Conservation (phyloP, 208 protist genomes). For the Angomonas desouzai region DNA sequence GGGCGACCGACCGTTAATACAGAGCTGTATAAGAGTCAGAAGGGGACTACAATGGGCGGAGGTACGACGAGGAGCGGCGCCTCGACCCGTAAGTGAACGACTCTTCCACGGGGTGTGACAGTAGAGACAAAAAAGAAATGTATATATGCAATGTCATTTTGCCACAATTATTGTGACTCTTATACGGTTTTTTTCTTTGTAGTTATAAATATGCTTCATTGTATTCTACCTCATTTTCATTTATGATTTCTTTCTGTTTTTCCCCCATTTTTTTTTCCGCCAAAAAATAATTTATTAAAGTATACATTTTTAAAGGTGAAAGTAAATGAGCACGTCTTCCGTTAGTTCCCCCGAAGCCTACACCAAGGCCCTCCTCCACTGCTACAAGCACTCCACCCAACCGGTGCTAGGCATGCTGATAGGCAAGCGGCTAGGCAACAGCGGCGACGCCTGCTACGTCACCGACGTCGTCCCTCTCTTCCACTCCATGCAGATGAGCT, state of each 20-base stretch:
- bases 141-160: too few relatives aligned
- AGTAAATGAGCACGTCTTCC: slow-evolving; percentile 23
- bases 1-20: not conserved
- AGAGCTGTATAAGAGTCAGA: not conserved
- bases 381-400: slow-evolving; percentile 83
- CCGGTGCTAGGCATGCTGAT: slow-evolving; percentile 76
- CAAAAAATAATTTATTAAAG: not conserved
- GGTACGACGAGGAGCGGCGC: not conserved
- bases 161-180: too few relatives aligned
- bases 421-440: slow-evolving; percentile 59
- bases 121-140: slow-evolving; percentile 12
- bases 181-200: too few relatives aligned
- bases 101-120: not conserved
- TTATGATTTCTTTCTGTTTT: not conserved
- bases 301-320: slow-evolving; percentile 16
- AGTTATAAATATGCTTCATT: too few relatives aligned
- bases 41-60: not conserved
- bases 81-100: not conserved
- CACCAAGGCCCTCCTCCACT: slow-evolving; percentile 79
- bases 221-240: too few relatives aligned
- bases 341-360: slow-evolving; percentile 70
- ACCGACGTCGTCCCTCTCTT: slow-evolving; percentile 75
- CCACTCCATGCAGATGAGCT: slow-evolving; percentile 67
- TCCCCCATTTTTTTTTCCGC: slow-evolving; percentile 11
- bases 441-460: slow-evolving; percentile 34